Evolutionary conservation across 495 filamentous ascomycete genomes (phyloP).

Genomic region (Physcia stellaris): DNA sequence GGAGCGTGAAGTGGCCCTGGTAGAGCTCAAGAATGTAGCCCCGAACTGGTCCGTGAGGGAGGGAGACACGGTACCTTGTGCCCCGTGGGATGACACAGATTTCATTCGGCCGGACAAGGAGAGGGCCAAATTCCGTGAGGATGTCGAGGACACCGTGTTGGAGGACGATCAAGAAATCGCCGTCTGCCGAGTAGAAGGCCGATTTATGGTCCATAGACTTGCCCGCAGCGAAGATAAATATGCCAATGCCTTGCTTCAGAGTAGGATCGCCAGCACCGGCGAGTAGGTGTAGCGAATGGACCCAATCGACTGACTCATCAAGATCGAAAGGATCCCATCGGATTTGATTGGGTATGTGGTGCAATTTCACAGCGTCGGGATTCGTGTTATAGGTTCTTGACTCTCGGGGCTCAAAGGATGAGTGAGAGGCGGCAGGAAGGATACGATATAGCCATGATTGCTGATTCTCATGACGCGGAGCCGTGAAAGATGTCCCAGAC

Average conservation of each 20-base stretch:
- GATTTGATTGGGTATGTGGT: constrained; percentile 71
- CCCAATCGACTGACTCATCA: constrained; percentile 61
- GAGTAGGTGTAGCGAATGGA: constrained; percentile 61
- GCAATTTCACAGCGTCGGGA: constrained; percentile 30
- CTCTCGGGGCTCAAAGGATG: constrained; percentile 49
- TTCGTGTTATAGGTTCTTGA: constrained; percentile 39
- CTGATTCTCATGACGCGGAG: constrained; percentile 75
- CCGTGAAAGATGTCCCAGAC: constrained; percentile 86
- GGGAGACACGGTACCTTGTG: constrained; percentile 60
- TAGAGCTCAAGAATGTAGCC: constrained; percentile 86
- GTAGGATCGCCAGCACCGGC: constrained; percentile 76
- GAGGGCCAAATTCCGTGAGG: constrained; percentile 67
- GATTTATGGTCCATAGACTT: constrained; percentile 57
- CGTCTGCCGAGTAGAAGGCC: constrained; percentile 84
- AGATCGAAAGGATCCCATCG: constrained; percentile 86
- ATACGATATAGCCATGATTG: constrained; percentile 94
- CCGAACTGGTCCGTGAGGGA: constrained; percentile 50
- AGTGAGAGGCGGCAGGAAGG: constrained; percentile 69
- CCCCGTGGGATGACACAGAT: constrained; percentile 81
- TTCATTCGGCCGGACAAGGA: constrained; percentile 79
- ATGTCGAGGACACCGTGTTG: constrained; percentile 79
- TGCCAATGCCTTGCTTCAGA: constrained; percentile 66
- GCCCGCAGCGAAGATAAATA: constrained; percentile 70
- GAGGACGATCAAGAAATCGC: constrained; percentile 74
- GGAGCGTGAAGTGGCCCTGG: constrained; percentile 70